These are phyloP conservation scores for Talaromyces sp. DNA, from an alignment of 2,329 filamentous ascomycete genomes.

Conservation along the genomic window DNA sequence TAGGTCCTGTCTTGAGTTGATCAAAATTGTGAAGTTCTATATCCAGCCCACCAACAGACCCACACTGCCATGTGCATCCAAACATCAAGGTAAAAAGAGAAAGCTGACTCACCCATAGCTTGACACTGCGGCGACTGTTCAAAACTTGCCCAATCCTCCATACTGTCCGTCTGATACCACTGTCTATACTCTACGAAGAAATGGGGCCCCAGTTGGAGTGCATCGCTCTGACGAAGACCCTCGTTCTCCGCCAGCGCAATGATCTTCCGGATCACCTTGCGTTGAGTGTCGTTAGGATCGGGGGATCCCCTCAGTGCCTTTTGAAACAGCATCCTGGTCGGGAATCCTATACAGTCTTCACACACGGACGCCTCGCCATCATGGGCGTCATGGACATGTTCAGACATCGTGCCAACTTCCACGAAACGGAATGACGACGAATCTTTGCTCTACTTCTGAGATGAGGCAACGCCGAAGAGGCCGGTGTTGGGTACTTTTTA, in stretches of 20 bases:
- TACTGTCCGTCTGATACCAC: neutral
- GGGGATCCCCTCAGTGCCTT: neutral
- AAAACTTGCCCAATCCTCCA: neutral
- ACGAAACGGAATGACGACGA: neutral
- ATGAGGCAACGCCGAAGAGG: neutral
- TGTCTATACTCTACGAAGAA: neutral
- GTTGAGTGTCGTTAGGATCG: neutral
- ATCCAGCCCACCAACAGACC: neutral
- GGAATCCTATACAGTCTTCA: neutral
- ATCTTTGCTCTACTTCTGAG: neutral
- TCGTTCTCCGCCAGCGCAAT: neutral
- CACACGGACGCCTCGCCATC: neutral
- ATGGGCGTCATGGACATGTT: neutral
- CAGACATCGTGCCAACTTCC: neutral
- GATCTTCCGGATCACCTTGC: neutral
- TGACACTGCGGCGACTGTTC: neutral
- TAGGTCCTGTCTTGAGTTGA: neutral
- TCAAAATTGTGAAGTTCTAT: neutral
- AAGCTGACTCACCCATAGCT: neutral
- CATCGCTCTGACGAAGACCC: neutral
- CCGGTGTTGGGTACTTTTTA: neutral
- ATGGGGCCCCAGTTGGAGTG: neutral
- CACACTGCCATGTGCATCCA: neutral
- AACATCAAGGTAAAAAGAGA: neutral
- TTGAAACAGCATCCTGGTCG: neutral